Evolutionary conservation across 108 stramenopile genomes (phyloP).

Genomic region (Cafeteria roenbergensis): DNA sequence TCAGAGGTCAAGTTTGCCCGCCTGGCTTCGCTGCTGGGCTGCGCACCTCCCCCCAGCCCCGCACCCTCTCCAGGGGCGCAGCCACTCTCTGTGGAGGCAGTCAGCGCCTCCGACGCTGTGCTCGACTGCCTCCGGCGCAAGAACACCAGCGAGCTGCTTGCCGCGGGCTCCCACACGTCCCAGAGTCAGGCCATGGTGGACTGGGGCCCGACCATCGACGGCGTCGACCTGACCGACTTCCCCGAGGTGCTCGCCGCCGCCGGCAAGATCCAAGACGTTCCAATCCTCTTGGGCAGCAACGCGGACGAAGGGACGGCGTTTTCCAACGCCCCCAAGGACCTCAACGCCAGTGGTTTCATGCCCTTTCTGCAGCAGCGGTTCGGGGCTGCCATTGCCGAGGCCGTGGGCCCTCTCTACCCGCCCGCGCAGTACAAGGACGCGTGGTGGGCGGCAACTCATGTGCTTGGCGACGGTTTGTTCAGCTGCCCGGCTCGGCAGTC

Average conservation of each 20-base stretch:
- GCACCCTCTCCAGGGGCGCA: background rate
- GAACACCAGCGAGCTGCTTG: background rate
- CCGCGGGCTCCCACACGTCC: background rate
- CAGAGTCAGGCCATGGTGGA: background rate
- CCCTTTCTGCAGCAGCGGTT: background rate
- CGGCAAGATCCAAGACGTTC: background rate
- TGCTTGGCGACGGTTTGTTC: background rate
- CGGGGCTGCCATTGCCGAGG: background rate
- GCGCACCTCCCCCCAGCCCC: background rate
- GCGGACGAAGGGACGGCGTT: slow-evolving; percentile 1
- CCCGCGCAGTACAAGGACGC: slow-evolving; percentile 1
- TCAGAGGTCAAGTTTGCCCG: background rate
- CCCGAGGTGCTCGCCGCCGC: background rate
- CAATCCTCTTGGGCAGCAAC: background rate
- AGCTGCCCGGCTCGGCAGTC: background rate
- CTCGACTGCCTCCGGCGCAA: background rate
- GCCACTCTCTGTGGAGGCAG: background rate
- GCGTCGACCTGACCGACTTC: background rate
- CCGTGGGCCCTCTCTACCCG: background rate
- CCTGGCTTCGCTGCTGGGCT: background rate
- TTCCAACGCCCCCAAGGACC: background rate
- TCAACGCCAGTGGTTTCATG: background rate
- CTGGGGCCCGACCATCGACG: slow-evolving; percentile 1
- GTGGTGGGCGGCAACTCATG: slow-evolving; percentile 1
- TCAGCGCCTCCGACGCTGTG: background rate